A percentile compares a stretch with the other conserved stretches of the same genome.
Conservation (phyloP, 225 moss, liverwort and hornwort species). For the Antitrichia curtipendula region DNA sequence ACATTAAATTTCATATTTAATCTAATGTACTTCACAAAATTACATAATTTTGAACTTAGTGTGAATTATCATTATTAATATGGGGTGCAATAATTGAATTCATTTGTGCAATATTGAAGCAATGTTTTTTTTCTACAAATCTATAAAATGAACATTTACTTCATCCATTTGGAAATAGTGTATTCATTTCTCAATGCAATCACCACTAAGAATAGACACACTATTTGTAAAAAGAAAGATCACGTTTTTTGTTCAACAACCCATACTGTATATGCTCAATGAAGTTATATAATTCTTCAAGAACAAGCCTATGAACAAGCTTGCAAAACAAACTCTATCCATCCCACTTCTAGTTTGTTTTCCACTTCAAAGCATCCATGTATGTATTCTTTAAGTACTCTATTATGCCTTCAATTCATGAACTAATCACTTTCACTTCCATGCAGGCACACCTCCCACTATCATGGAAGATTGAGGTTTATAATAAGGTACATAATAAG, state of each 20-base stretch:
- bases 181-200: too few species aligned
- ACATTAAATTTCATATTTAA: too few species aligned
- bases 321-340: background rate
- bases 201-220: too few species aligned
- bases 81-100: too few species aligned
- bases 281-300: too few species aligned
- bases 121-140: accelerated
- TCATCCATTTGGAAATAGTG: too few species aligned
- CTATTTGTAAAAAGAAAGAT: too few species aligned
- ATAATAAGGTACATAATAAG: background rate
- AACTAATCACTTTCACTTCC: background rate
- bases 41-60: background rate
- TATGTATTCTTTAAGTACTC: background rate
- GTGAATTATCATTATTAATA: too few species aligned
- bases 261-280: background rate
- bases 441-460: accelerated
- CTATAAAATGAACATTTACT: background rate
- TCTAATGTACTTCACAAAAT: too few species aligned
- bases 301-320: too few species aligned
- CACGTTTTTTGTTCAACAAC: too few species aligned
- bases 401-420: background rate
- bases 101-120: background rate
- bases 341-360: background rate
- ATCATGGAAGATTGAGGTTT: accelerated
- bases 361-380: accelerated